A percentile compares a stretch with the other conserved stretches of the same genome.
Evolutionary conservation across 2,329 filamentous ascomycete genomes (phyloP).

Genomic region (Raffaelea deltoideospora): DNA sequence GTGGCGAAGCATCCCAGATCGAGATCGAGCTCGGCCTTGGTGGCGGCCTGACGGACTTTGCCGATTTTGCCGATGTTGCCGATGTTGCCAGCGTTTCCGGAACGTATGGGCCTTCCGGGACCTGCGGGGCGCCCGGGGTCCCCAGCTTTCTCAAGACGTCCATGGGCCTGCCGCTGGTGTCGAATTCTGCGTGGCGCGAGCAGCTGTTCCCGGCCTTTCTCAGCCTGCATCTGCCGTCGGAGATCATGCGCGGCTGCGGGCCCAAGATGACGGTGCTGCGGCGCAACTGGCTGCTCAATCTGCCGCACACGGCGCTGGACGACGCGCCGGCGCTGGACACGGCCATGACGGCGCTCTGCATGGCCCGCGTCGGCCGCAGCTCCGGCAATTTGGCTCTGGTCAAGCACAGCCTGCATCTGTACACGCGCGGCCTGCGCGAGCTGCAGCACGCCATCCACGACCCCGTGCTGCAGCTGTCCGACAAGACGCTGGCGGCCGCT

Average conservation of each 20-base stretch:
- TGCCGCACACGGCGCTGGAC: slow-evolving; percentile 2
- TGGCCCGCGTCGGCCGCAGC: slow-evolving; percentile 7
- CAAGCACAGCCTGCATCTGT: slow-evolving; percentile 8
- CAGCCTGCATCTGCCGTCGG: slow-evolving; percentile 5
- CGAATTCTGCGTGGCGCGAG: slow-evolving; percentile 7
- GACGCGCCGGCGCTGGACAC: slow-evolving; percentile 5
- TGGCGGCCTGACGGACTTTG: no score
- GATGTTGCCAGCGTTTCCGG: no score
- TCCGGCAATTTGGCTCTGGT: slow-evolving; percentile 3
- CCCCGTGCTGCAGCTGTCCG: slow-evolving; percentile 1
- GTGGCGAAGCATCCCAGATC: no score
- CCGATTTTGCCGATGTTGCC: no score
- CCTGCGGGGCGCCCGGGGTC: no score
- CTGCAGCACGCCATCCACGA: slow-evolving; percentile 7
- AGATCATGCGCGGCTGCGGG: slow-evolving; percentile 1
- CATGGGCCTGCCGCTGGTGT: neutral
- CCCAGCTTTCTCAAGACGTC: no score
- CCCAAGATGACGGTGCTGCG: neutral
- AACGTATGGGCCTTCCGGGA: no score
- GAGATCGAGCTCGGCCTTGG: no score
- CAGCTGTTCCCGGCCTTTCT: slow-evolving; percentile 9
- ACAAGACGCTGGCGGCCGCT: slow-evolving; percentile 11
- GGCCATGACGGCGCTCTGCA: slow-evolving; percentile 6
- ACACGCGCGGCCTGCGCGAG: slow-evolving; percentile 6
- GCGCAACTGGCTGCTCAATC: slow-evolving; percentile 9